Percentiles rank a stretch among this genome's conserved stretches.
These are phyloP conservation scores for Podila epigama DNA, from an alignment of 192 early-diverging fungal genomes.

Conservation along the genomic window DNA sequence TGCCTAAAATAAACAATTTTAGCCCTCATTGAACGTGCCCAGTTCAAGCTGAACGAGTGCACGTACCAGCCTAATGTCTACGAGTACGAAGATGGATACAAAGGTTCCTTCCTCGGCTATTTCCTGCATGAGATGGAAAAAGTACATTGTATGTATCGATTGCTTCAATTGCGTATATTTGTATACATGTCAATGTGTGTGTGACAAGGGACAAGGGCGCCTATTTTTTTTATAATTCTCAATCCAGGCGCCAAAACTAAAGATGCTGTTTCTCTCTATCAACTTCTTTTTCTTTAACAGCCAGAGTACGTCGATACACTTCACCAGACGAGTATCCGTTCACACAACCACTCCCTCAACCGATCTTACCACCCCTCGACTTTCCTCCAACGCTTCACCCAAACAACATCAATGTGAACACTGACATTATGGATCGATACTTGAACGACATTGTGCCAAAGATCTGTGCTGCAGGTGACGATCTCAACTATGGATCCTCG, in stretches of 20 bases:
- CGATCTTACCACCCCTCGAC: constrained; percentile 84
- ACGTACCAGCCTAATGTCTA: constrained; percentile 80
- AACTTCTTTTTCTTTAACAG: constrained; percentile 1
- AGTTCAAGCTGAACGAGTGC: constrained; percentile 83
- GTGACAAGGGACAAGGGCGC: too few relatives aligned
- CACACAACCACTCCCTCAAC: constrained; percentile 77
- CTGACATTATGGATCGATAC: constrained; percentile 84
- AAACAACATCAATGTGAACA: constrained; percentile 89
- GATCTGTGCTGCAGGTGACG: constrained; percentile 79
- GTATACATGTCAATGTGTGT: too few relatives aligned
- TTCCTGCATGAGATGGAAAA: constrained; percentile 92
- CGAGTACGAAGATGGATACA: constrained; percentile 69
- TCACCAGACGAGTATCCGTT: constrained; percentile 98
- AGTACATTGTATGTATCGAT: constrained; percentile 78
- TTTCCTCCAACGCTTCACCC: constrained; percentile 80
- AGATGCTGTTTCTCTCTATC: neutral
- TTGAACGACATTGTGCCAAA: constrained; percentile 79
- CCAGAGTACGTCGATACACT: constrained; percentile 26
- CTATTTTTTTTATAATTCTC: neutral
- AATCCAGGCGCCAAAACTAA: constrained; percentile 72
- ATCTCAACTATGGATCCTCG: constrained; percentile 92
- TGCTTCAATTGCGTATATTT: neutral
- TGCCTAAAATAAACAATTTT: constrained; percentile 15
- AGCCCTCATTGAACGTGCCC: constrained; percentile 94
- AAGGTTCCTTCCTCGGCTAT: constrained; percentile 86